These are phyloP conservation scores for Pseudogymnoascus sp. DNA, from an alignment of 2,329 filamentous ascomycete species.

Conservation along the genomic window DNA sequence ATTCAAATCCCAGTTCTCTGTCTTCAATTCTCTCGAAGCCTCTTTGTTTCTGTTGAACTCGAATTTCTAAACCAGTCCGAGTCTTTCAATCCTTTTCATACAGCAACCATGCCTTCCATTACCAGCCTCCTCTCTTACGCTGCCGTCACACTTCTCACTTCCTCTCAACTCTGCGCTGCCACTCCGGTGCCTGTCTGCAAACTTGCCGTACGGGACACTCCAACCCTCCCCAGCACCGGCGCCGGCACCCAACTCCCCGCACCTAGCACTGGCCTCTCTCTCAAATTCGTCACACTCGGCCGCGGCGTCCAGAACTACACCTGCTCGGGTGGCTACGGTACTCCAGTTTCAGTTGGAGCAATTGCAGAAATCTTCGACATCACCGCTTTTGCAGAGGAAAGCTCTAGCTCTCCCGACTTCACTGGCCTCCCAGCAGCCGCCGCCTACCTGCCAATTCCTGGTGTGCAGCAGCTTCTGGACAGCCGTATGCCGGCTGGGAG, in stretches of 20 bases:
- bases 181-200: constrained; percentile 13
- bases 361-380: constrained; percentile 27
- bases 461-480: not conserved
- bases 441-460: constrained; percentile 17
- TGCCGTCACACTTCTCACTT: constrained; percentile 18
- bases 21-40: not conserved
- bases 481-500: not conserved
- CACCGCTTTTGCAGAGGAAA: constrained; percentile 19
- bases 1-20: not conserved
- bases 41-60: not conserved
- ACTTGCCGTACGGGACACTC: constrained; percentile 9
- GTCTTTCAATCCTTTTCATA: not conserved
- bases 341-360: constrained; percentile 22
- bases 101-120: constrained; percentile 21
- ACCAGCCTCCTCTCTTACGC: constrained; percentile 16
- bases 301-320: constrained; percentile 29
- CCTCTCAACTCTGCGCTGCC: constrained; percentile 17
- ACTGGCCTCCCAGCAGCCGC: constrained; percentile 16
- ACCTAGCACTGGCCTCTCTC: constrained; percentile 17
- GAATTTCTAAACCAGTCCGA: not conserved
- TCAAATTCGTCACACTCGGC: constrained; percentile 26
- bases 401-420: constrained; percentile 13
- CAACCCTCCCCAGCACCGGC: constrained; percentile 19
- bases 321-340: constrained; percentile 18
- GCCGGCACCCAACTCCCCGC: constrained; percentile 22